Evolutionary conservation across 768 basidiomycete genomes (phyloP), one percentile per base, ranked within the genome.

Genomic region (Favolaschia claudopus): DNA sequence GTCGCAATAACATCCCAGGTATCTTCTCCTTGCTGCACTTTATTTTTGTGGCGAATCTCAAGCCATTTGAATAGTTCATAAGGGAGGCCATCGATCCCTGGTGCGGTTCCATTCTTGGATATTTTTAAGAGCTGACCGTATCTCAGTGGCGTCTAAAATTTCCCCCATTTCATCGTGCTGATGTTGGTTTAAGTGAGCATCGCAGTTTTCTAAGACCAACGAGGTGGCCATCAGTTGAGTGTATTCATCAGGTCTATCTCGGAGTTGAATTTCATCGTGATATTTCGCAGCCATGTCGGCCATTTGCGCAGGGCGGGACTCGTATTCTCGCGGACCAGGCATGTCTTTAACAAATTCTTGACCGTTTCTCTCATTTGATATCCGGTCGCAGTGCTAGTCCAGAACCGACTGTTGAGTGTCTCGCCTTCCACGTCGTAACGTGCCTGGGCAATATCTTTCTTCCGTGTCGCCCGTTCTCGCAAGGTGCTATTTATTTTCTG

Each of bases 61-160:
- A 45, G 27, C 12, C 8, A 25, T 28, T 19, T 8, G 19, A 32
- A 48, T 7, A 48, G 34, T 33, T 55, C 53, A 32, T 55, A 45
- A 10, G 53, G 53, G 5, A 55, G 19, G 10, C 53, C 53, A 33
- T 55, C 40, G 6, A 45, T 22, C 6, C 53, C 53, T 15, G 53
- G n/a, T 6, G 53, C 22, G 7, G 20, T 19, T 24, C 32, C 32
- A 25, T 55, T 55, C 24, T 34, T 31, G 6, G 53, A 55, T 8
- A 20, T 6, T 43, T 55, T 55, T 15, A n/a, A 55, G 53, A 9
- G 53, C 38, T 24, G 13, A 9, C 5, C 19, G 7, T 13, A 55
- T 29, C 7, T 44, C 31, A 12, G 14, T 12, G 6, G 31, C 19
- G 12, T 33, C 25, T 8, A 33, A 7, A 24, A 19, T 19, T 13